Evolutionary conservation across 352 stramenopile species (phyloP), one percentile per base, ranked within the genome.

Genomic region (Thraustochytrium sp.): DNA sequence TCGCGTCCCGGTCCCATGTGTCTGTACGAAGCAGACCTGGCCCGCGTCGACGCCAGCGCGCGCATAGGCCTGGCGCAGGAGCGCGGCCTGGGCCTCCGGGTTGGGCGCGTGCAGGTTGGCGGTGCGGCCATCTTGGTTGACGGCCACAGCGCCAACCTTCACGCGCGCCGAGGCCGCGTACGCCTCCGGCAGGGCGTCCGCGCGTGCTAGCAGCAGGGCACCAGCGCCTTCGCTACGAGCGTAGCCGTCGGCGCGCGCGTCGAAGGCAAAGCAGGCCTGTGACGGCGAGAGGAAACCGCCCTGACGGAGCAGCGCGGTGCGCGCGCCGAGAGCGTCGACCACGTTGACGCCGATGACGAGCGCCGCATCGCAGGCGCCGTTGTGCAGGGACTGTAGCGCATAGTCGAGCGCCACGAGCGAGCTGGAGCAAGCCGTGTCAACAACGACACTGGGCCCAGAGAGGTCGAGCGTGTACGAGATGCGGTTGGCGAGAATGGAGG

Each of bases 61-160:
- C 36, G n/a, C 23, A 23, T 86, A 75, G 21, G 87, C 88, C 16
- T 36, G 29, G 26, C 38, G 26, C 34, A 90, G 76, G 34, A 87
- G 76, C 5, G 64, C 42, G n/a, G 38, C 61, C 53, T 91, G 88
- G 1, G 87, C 80, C 13, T 51, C 44, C 9, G 86, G 82, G 75
- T 89, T 91, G 1, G 88, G 87, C 38, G 87, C 88, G 16, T 88
- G 89, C 31, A 91, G 85, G 9, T 77, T 88, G 23, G 80, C 87
- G 53, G 76, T 89, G 23, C 78, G 68, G 29, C 75, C 75, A 5
- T 89, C 88, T 65, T 91, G 88, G 63, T 91, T 89, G 54, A 77
- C 82, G n/a, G 11, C 36, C 23, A 59, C 46, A 3, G 31, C 51
- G 42, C 13, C 9, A 3, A 75, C 18, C 16, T 21, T 11, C 4